A percentile compares a stretch with the other conserved stretches of the same genome.
These are phyloP conservation scores for Coemansia sp. DNA, from an alignment of 192 early-diverging fungal genomes.

Conservation along the genomic window DNA sequence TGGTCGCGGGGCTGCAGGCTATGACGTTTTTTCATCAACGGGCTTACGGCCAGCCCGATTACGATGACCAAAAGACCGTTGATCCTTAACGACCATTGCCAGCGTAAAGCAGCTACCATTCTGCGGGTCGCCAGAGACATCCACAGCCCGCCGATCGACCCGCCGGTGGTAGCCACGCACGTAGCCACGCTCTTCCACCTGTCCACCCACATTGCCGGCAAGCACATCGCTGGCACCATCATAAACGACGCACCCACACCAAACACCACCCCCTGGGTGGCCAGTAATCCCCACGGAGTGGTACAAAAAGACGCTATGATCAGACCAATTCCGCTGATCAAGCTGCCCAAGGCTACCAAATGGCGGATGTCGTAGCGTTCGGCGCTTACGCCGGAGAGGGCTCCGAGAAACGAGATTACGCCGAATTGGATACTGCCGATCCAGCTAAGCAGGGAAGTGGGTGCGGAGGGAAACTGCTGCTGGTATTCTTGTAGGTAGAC, in stretches of 20 bases:
- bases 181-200: constrained; percentile 67
- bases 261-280: constrained; percentile 74
- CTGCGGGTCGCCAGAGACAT: constrained; percentile 59
- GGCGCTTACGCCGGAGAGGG: constrained; percentile 18
- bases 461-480: constrained; percentile 20
- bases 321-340: constrained; percentile 16
- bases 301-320: constrained; percentile 30
- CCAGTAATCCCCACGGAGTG: constrained; percentile 59
- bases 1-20: constrained; percentile 9
- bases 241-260: constrained; percentile 66
- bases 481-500: constrained; percentile 39
- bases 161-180: constrained; percentile 69
- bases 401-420: constrained; percentile 26
- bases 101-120: constrained; percentile 58
- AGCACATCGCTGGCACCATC: constrained; percentile 65
- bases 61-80: constrained; percentile 55
- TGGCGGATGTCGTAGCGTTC: constrained; percentile 23
- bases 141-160: constrained; percentile 71
- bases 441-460: constrained; percentile 35
- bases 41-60: constrained; percentile 11
- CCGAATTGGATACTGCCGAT: constrained; percentile 42
- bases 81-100: constrained; percentile 69
- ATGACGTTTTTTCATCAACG: constrained; percentile 29
- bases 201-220: constrained; percentile 71
- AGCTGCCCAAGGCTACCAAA: constrained; percentile 12